phyloP scores from a whole-genome alignment of 2,329 filamentous ascomycete genomes.

The Zarea fungicola region DNA sequence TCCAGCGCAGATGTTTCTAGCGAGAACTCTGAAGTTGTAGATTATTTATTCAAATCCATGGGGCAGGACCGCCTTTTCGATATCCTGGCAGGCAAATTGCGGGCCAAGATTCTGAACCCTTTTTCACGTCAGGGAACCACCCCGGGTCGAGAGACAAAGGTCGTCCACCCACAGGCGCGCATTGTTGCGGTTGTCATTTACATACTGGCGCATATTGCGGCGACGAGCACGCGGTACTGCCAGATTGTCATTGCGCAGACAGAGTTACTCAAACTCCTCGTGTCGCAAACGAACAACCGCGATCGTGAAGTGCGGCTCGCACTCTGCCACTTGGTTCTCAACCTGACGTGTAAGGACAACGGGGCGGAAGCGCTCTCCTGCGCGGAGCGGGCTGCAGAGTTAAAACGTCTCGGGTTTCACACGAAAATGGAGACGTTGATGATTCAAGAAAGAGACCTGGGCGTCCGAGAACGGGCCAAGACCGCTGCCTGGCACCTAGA shows the following conservation, averaged over 20 bases:
- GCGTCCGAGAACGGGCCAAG: conserved; percentile 80
- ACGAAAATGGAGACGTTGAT: conserved; percentile 57
- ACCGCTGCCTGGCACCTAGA: conserved; percentile 70
- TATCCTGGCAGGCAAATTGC: conserved; percentile 73
- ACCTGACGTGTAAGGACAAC: conserved; percentile 80
- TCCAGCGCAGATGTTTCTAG: conserved; percentile 43
- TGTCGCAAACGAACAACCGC: conserved; percentile 67
- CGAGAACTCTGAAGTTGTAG: conserved; percentile 69
- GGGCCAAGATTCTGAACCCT: conserved; percentile 51
- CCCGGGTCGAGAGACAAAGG: conserved; percentile 36
- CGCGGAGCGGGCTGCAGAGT: conserved; percentile 59
- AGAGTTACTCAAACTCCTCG: conserved; percentile 66
- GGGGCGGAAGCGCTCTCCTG: conserved; percentile 60
- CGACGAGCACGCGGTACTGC: conserved; percentile 71
- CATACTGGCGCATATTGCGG: conserved; percentile 83
- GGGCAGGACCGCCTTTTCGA: conserved; percentile 75
- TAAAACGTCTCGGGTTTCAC: conserved; percentile 68
- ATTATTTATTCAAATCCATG: conserved; percentile 71
- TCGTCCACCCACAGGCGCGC: conserved; percentile 57
- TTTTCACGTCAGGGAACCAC: conserved; percentile 39
- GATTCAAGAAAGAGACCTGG: conserved; percentile 66
- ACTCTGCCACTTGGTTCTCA: conserved; percentile 79
- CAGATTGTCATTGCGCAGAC: conserved; percentile 73
- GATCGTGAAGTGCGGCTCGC: conserved; percentile 69
- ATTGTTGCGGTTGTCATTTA: conserved; percentile 75